These are phyloP conservation scores for Diaporthe ampelina DNA, from an alignment of 2,329 filamentous ascomycete genomes.

Conservation along the genomic window DNA sequence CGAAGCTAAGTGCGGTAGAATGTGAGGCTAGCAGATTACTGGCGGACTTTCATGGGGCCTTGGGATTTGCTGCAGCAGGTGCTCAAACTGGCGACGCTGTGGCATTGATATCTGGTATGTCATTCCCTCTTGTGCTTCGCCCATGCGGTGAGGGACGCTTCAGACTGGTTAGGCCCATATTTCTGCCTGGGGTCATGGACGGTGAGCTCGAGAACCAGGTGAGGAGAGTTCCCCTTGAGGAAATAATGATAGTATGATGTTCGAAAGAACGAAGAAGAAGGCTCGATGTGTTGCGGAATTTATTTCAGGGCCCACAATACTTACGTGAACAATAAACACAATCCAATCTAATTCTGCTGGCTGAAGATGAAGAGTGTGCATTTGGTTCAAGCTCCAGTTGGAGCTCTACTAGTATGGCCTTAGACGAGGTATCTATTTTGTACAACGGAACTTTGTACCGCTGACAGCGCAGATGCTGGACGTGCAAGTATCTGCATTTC, in stretches of 20 bases:
- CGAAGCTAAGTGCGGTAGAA: neutral
- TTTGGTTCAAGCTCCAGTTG: no score
- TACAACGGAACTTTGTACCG: no score
- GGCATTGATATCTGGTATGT: neutral
- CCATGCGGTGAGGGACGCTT: neutral
- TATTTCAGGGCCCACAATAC: no score
- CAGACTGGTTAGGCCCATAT: neutral
- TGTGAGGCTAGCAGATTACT: neutral
- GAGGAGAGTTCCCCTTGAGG: neutral
- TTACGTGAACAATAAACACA: no score
- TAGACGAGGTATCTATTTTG: no score
- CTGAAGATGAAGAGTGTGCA: no score
- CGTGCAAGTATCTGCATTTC: no score
- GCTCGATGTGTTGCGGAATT: no score
- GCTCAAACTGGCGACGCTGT: neutral
- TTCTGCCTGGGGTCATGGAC: neutral
- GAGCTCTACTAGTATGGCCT: no score
- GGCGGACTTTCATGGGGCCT: neutral
- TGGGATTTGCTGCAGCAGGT: conserved; percentile 6
- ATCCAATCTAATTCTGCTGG: no score
- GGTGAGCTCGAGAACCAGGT: neutral
- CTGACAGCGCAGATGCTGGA: no score
- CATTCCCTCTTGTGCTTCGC: conserved; percentile 7
- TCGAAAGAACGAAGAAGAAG: no score
- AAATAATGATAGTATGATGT: neutral